These are phyloP conservation scores for Mangifera indica DNA, from an alignment of 345 rosid species.

Conservation along the genomic window DNA sequence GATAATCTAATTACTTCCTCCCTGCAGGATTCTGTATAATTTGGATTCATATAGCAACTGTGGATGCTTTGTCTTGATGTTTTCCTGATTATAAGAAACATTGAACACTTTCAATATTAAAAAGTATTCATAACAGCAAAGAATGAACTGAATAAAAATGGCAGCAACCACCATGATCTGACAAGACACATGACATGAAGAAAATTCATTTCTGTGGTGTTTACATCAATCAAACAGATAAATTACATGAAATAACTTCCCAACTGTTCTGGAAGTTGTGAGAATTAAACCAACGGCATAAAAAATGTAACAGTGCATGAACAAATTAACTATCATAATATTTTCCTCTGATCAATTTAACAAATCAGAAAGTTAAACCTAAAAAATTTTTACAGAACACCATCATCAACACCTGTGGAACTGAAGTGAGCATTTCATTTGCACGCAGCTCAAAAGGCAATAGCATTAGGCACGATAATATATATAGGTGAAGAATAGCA, in stretches of 20 bases:
- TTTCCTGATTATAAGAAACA: conserved; percentile 57
- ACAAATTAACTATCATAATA: background rate
- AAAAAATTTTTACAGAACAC: background rate
- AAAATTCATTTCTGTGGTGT: background rate
- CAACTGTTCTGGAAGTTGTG: too few relatives aligned
- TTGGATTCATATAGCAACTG: conserved; percentile 92
- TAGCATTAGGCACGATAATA: background rate
- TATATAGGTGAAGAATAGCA: background rate
- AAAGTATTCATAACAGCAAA: background rate
- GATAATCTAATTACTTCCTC: conserved; percentile 67
- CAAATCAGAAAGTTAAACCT: background rate
- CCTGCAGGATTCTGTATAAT: conserved; percentile 80
- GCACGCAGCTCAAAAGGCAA: background rate
- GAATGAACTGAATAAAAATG: background rate
- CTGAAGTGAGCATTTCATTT: background rate
- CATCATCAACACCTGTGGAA: background rate
- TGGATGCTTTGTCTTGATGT: conserved; percentile 90
- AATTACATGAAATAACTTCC: background rate
- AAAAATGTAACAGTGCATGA: background rate
- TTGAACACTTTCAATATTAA: background rate
- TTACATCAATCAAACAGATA: background rate
- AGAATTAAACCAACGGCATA: background rate
- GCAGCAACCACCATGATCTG: background rate
- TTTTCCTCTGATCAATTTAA: background rate
- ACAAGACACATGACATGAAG: background rate